These are phyloP conservation scores for Cercospora beticola DNA, from an alignment of 2,329 filamentous ascomycete genomes.

Conservation along the genomic window DNA sequence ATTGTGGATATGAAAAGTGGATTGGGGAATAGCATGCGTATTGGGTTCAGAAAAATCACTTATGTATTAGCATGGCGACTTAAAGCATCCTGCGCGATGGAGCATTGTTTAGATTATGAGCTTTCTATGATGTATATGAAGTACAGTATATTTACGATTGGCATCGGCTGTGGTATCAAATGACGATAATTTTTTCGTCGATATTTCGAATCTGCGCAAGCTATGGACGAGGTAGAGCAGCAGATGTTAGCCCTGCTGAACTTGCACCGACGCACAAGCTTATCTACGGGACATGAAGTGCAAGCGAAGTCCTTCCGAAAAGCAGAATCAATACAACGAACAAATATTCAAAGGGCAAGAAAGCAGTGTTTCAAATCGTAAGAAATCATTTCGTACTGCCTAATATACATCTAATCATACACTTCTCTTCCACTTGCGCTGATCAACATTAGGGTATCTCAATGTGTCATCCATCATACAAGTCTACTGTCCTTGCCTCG, in stretches of 20 bases:
- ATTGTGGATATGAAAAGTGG: not conserved
- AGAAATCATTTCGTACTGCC: not conserved
- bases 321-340: not conserved
- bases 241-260: too few relatives aligned
- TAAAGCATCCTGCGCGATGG: not conserved
- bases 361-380: not conserved
- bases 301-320: too few relatives aligned
- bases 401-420: not conserved
- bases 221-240: too few relatives aligned
- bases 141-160: not conserved
- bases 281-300: too few relatives aligned
- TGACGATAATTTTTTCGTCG: not conserved
- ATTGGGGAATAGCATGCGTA: not conserved
- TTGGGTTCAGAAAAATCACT: not conserved
- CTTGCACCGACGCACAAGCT: too few relatives aligned
- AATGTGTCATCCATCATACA: not conserved
- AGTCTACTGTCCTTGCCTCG: not conserved
- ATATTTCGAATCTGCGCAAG: too few relatives aligned
- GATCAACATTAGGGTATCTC: not conserved
- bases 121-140: not conserved
- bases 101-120: not conserved
- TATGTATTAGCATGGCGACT: not conserved
- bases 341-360: not conserved
- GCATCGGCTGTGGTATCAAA: not conserved
- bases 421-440: not conserved